Percentiles rank a stretch among this genome's conserved stretches.
Evolutionary conservation across 768 basidiomycete genomes (phyloP).

Genomic region (Amanita inopinata): DNA sequence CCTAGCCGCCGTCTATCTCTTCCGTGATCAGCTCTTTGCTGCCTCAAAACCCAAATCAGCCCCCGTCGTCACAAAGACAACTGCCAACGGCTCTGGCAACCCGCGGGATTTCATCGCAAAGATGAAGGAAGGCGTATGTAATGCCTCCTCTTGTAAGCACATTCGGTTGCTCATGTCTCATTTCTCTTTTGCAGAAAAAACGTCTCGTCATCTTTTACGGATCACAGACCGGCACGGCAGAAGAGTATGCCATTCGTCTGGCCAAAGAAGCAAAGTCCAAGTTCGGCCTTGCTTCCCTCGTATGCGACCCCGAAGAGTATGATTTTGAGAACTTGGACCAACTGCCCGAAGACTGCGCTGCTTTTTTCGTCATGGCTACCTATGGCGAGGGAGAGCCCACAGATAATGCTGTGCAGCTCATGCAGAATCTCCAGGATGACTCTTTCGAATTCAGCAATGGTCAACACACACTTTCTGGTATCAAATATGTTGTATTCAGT

Average conservation of each 20-base stretch:
- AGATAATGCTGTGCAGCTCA: slow-evolving; percentile 91
- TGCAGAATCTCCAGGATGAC: slow-evolving; percentile 85
- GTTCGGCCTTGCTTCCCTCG: slow-evolving; percentile 90
- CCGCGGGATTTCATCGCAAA: slow-evolving; percentile 92
- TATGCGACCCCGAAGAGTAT: slow-evolving; percentile 98
- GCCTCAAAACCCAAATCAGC: slow-evolving; percentile 53
- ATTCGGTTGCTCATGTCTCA: slow-evolving; percentile 9
- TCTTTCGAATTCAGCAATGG: slow-evolving; percentile 84
- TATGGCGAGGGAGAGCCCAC: slow-evolving; percentile 99
- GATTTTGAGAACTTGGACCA: slow-evolving; percentile 95
- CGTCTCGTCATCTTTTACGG: slow-evolving; percentile 96
- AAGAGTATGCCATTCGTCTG: slow-evolving; percentile 94
- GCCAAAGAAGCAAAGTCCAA: slow-evolving; percentile 97
- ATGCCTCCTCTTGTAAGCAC: background rate
- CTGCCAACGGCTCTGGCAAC: slow-evolving; percentile 64
- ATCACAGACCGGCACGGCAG: slow-evolving; percentile 96
- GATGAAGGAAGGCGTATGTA: slow-evolving; percentile 86
- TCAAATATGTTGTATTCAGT: slow-evolving; percentile 93
- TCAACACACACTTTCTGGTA: slow-evolving; percentile 60
- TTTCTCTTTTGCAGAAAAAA: slow-evolving; percentile 61
- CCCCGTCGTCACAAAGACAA: slow-evolving; percentile 32
- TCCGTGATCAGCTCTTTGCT: slow-evolving; percentile 71
- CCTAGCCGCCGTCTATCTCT: slow-evolving; percentile 73
- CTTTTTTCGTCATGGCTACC: slow-evolving; percentile 94
- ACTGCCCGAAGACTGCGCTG: slow-evolving; percentile 78